Evolutionary conservation across 495 filamentous ascomycete genomes (phyloP), one percentile per base, ranked within the genome.

Genomic region (Staphylotrichum tortipilum): DNA sequence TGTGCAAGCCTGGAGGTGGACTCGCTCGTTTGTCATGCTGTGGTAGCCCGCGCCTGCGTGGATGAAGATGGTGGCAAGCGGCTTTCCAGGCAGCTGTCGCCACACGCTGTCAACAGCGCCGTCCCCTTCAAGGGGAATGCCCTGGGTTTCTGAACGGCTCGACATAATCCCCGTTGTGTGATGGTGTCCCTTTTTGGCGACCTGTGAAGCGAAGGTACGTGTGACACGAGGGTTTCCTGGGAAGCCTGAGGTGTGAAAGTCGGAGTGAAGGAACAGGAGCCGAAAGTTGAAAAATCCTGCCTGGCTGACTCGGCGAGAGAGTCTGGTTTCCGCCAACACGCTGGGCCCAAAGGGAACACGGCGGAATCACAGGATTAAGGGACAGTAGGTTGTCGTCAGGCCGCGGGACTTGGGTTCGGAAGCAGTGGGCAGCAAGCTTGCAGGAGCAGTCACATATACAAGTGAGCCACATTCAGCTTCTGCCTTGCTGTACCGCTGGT

Each of bases 1-100:
- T 53, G 82, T 81, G 64, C 92, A 97, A 18, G 88, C 86, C 56
- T 83, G 70, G 11, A 97, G 76, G 62, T 98, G 92, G 31, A 83
- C 71, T 14, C 71, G 68, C 61, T 97, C 89, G 67, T 97, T 96
- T 43, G 83, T 76, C 14, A 71, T 58, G 57, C 87, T 94, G 64
- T 98, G 92, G 59, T 84, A 96, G n/a, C 92, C 92, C 15, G 92
- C 92, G 11, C 92, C 92, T 18, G 90, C 92, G 71, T 98, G 92
- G 49, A 97, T 81, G 61, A 95, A 96, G 29, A 97, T 86, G n/a
- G 85, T 85, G 50, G 69, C 61, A 17, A 76, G 65, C 1, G 67
- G 56, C 23, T 37, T 53, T 30, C 49, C 59, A 10, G 39, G n/a
- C 3, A 35, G 39, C 19, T 54, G 53, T 31, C 39, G 56, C 50